Evolutionary conservation across 139 green algal species (phyloP).

Genomic region (Micractinium sp.): DNA sequence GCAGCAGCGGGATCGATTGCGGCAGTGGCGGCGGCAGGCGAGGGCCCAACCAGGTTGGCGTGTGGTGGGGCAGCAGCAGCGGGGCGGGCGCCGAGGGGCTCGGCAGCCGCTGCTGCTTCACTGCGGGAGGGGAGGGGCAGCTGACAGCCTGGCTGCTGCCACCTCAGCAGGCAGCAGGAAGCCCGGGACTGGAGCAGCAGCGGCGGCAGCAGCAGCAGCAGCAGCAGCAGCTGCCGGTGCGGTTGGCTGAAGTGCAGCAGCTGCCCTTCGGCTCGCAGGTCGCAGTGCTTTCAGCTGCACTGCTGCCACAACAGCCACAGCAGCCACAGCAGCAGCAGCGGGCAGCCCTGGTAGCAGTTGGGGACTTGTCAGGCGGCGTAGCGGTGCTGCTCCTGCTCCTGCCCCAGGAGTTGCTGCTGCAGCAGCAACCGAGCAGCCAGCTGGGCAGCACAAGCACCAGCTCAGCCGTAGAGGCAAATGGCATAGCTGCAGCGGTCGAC

Average conservation of each 20-base stretch:
- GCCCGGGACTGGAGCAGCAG: neutral
- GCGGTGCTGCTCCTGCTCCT: constrained; percentile 10
- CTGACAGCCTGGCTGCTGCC: constrained; percentile 22
- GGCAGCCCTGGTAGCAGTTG: constrained; percentile 12
- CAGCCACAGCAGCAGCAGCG: neutral
- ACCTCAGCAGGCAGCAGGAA: neutral
- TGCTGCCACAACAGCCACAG: neutral
- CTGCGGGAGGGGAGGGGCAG: neutral
- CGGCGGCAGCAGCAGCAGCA: neutral
- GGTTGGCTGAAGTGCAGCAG: neutral
- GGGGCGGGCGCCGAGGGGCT: neutral
- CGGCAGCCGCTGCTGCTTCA: constrained; percentile 18
- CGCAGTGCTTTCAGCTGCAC: neutral
- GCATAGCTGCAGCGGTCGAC: neutral
- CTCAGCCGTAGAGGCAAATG: neutral
- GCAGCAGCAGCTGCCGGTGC: neutral
- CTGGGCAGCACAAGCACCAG: neutral
- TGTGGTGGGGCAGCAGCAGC: constrained; percentile 26
- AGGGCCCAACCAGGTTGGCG: neutral
- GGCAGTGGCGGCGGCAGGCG: neutral
- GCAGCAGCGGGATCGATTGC: neutral
- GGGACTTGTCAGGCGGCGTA: neutral
- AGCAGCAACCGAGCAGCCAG: neutral
- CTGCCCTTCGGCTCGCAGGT: neutral
- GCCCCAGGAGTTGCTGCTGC: neutral